Base-by-base conservation (phyloP, 2,329 filamentous ascomycete species). In the Claviceps africana region DNA sequence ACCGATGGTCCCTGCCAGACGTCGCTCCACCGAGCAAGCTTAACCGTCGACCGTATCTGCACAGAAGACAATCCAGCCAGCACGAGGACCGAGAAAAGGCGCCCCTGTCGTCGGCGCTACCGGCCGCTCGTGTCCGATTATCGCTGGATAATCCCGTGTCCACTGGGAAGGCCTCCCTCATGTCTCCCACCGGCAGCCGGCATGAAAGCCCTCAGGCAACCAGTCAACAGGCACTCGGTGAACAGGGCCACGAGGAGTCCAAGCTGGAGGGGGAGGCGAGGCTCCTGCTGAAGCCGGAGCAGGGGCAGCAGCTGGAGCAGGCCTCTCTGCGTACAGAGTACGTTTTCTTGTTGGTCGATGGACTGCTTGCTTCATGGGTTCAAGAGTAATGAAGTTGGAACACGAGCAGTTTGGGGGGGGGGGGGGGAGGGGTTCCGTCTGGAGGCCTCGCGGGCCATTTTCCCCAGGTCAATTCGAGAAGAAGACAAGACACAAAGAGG, bases 1-100 rank as follows among this genome's bases (percentile, higher is more conserved):
- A 79, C 54, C 75, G 71, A 55, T 73, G 76, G 35, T 82, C 79
- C 47, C 71, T 80, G 54, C 74, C 73, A 45, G 77, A 80, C 56
- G 59, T 78, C 50, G 69, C 75, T 25, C 71, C 73, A 37, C 74
- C 76, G 22, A 66, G 70, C 54, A 70, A 66, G 53, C 64, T 69
- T 56, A 58, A 60, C 63, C 70, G 72, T 47, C 63, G 64, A n/a
- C 65, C 65, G 51, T 64, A 64, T 7, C 46, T 47, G 40, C 57
- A 59, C 62, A 70, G 72, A 43, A 60, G 60, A 50, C 59, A 60
- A 51, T 58, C 55, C 22, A 56, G 53, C 53, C 59, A 54, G 54
- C 54, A 62, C 56, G 62, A 69, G 51, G 66, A 65, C 40, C 59
- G 58, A 53, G 54, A 57, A 25, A 54, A 57, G 10, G 58, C 56